Base-by-base conservation (phyloP, 2,329 filamentous ascomycete species). In the Penicillium digitatum region DNA sequence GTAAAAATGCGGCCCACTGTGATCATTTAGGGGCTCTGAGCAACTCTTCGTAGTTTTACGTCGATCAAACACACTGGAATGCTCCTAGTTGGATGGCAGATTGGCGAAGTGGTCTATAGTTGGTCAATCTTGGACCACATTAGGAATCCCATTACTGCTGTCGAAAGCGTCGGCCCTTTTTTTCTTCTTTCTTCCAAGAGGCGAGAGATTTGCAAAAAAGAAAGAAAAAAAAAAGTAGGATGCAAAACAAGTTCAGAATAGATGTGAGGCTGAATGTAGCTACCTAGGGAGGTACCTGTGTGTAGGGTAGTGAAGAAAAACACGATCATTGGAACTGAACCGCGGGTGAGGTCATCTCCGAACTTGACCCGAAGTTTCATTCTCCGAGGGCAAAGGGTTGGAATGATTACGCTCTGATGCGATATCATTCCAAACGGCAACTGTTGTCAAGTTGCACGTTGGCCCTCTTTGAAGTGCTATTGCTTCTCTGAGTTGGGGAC, bases 21-120 rank as follows among this genome's bases (percentile, higher is more conserved):
- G 65, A 79, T 84, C 82, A 85, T 82, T 12, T 75, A 72, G 18
- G 84, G 70, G 47, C 80, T 76, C 57, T 80, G 77, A 16, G 85
- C 81, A 20, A 81, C 78, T 24, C 79, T 76, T 66, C 87, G 85
- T 1, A 88, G 75, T 37, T 78, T 74, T 1, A 82, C 82, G 8
- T 84, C 86, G 26, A 87, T 40, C 3, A 79, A 65, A 65, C 82
- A 65, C 82, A 83, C 64, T 87, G 80, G 14, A 77, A 58, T 7
- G 82, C 82, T 16, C 83, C 84, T 42, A 85, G 75, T 65, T 85
- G 78, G 53, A 86, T 82, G 24, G 84, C 84, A 59, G 75, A 76
- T 60, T 79, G 78, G 50, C 85, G 47, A 86, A 79, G 24, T 77
- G 76, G 62, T 87, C 85, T 70, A 84, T 84, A 12, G 16, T 38